Conservation (phyloP, 2,329 filamentous ascomycete species). For the Colletotrichum endophyticum region DNA sequence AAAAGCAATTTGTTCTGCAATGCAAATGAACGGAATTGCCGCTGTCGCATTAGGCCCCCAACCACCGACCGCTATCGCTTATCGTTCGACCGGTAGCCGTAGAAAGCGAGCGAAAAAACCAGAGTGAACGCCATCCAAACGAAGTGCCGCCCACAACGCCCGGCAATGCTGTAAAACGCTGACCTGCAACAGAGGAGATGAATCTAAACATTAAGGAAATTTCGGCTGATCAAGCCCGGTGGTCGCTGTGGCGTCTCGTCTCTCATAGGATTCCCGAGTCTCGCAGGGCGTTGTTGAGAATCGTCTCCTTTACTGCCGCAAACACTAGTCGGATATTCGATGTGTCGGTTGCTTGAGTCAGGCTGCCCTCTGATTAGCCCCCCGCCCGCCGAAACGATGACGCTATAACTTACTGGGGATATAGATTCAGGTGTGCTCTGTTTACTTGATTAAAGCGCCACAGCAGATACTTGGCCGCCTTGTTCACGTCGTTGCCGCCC, state of each 20-base stretch:
- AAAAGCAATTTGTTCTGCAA: background rate
- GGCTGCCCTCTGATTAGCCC: constrained; percentile 54
- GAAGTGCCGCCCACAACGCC: constrained; percentile 24
- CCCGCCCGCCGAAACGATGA: background rate
- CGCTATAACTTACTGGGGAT: constrained; percentile 82
- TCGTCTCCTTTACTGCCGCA: constrained; percentile 97
- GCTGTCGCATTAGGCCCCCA: background rate
- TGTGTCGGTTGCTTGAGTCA: constrained; percentile 98
- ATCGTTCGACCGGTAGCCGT: constrained; percentile 1
- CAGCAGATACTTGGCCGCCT: constrained; percentile 94
- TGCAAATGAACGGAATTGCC: constrained; percentile 1
- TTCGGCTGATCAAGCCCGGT: background rate
- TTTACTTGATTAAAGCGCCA: constrained; percentile 99
- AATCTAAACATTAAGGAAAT: constrained; percentile 14
- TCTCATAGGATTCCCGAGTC: constrained; percentile 92
- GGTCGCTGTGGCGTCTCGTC: background rate
- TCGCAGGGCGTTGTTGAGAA: constrained; percentile 96
- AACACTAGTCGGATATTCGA: constrained; percentile 98
- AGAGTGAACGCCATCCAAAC: constrained; percentile 23
- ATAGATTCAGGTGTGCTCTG: constrained; percentile 91
- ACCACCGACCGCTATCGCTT: background rate
- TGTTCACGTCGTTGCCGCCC: constrained; percentile 96
- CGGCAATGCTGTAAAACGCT: constrained; percentile 25
- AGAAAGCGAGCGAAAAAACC: constrained; percentile 19
- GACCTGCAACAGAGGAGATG: constrained; percentile 23